Percentiles rank a stretch among this genome's conserved stretches.
These are phyloP conservation scores for Blumeriella jaapii DNA, from an alignment of 2,329 filamentous ascomycete species.

Conservation along the genomic window DNA sequence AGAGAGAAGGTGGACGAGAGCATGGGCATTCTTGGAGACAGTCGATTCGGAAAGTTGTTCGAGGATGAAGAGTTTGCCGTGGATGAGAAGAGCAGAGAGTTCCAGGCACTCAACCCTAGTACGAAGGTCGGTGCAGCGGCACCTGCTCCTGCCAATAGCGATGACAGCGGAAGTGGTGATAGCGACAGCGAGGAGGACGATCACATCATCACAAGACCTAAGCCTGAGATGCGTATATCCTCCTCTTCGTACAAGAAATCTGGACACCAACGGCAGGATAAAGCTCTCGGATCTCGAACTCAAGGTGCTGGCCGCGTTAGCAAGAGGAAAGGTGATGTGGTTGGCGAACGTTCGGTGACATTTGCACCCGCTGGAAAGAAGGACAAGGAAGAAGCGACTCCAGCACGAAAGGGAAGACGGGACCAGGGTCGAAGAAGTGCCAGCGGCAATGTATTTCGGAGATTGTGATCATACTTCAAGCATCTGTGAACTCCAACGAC, in stretches of 20 bases:
- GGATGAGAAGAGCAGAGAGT: conserved; percentile 81
- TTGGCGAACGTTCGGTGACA: conserved; percentile 57
- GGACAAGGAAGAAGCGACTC: conserved; percentile 28
- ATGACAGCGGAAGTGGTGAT: conserved; percentile 29
- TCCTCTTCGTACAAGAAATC: conserved; percentile 53
- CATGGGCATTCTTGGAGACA: conserved; percentile 64
- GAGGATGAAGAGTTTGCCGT: conserved; percentile 88
- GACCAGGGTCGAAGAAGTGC: conserved; percentile 51
- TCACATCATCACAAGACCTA: conserved; percentile 28
- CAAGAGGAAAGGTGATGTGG: conserved; percentile 38
- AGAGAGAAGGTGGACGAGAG: conserved; percentile 44
- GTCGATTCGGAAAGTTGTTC: conserved; percentile 80
- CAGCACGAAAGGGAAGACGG: conserved; percentile 20
- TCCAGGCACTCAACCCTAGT: conserved; percentile 80
- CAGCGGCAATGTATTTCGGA: conserved; percentile 56
- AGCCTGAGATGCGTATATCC: conserved; percentile 52
- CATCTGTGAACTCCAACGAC: too few species aligned
- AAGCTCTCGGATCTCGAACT: conserved; percentile 42
- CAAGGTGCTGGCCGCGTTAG: conserved; percentile 38
- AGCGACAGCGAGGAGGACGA: conserved; percentile 33
- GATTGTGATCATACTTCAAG: conserved; percentile 6
- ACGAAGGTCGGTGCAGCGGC: conserved; percentile 38
- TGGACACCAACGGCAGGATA: conserved; percentile 40
- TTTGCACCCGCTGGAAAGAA: conserved; percentile 54
- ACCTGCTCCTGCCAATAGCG: conserved; percentile 28